phyloP scores from a whole-genome alignment of 352 stramenopile genomes.

The Peronosclerospora sorghi region DNA sequence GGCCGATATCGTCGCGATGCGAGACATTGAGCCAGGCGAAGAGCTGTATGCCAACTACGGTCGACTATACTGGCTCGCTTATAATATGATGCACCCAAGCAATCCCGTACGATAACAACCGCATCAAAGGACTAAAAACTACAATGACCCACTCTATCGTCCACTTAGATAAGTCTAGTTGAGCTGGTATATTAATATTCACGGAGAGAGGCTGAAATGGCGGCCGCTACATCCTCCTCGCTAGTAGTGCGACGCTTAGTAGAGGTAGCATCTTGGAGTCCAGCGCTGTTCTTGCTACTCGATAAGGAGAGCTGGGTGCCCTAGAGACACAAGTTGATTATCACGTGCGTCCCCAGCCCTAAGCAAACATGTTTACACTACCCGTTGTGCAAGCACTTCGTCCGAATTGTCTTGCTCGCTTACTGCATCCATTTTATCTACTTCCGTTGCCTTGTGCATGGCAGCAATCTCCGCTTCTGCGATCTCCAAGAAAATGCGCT shows the following conservation, averaged over 20 bases:
- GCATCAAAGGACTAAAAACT: background rate
- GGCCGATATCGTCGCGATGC: constrained; percentile 47
- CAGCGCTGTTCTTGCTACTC: constrained; percentile 18
- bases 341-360: background rate
- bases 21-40: constrained; percentile 41
- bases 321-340: constrained; percentile 4
- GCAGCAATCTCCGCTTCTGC: constrained; percentile 44
- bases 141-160: background rate
- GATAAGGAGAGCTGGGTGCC: constrained; percentile 32
- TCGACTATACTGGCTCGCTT: constrained; percentile 72
- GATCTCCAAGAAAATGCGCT: constrained; percentile 61
- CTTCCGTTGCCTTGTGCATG: constrained; percentile 27
- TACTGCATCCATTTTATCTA: constrained; percentile 7
- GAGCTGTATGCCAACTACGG: constrained; percentile 79
- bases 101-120: constrained; percentile 33
- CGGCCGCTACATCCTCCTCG: constrained; percentile 51
- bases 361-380: constrained; percentile 3
- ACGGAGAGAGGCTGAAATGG: constrained; percentile 51
- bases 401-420: constrained; percentile 24
- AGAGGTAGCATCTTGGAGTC: constrained; percentile 10
- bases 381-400: constrained; percentile 33
- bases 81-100: constrained; percentile 57
- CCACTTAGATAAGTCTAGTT: background rate
- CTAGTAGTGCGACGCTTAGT: constrained; percentile 27
- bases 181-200: constrained; percentile 37